Evolutionary conservation across 495 filamentous ascomycete genomes (phyloP).

Genomic region (Penicillium lividum): DNA sequence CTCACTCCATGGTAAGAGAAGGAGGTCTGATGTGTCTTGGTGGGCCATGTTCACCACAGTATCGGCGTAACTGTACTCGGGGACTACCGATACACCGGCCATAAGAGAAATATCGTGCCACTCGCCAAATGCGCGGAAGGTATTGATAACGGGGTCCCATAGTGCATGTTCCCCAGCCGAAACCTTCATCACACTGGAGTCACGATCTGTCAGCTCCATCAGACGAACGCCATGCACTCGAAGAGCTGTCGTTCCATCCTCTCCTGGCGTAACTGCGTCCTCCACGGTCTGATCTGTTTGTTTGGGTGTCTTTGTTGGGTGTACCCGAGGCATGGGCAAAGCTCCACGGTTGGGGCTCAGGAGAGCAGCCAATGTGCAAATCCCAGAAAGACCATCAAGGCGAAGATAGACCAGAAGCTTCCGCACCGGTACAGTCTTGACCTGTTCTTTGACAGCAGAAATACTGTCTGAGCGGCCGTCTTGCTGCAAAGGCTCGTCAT

Average conservation of each 20-base stretch:
- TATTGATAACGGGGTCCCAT: conserved; percentile 87
- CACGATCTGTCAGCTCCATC: conserved; percentile 86
- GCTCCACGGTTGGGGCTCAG: conserved; percentile 43
- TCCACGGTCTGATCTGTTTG: conserved; percentile 30
- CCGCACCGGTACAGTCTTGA: conserved; percentile 36
- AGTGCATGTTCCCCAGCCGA: conserved; percentile 77
- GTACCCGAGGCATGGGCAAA: conserved; percentile 42
- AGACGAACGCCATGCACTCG: conserved; percentile 85
- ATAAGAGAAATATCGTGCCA: conserved; percentile 83
- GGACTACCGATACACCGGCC: conserved; percentile 74
- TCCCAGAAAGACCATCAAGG: conserved; percentile 83
- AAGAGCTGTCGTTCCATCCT: conserved; percentile 48
- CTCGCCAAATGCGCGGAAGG: conserved; percentile 84
- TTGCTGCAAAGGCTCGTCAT: conserved; percentile 59
- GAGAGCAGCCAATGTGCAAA: conserved; percentile 82
- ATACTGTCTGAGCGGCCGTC: conserved; percentile 41
- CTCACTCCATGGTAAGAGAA: conserved; percentile 90
- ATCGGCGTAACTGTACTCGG: conserved; percentile 76
- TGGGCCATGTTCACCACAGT: conserved; percentile 66
- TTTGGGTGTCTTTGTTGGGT: conserved; percentile 44
- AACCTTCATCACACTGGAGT: conserved; percentile 93
- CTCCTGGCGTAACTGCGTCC: conserved; percentile 24
- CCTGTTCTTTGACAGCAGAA: conserved; percentile 46
- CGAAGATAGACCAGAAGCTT: conserved; percentile 69
- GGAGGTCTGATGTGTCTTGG: conserved; percentile 71